phyloP scores from a whole-genome alignment of 495 filamentous ascomycete species.

The Hypoxylon rickii region DNA sequence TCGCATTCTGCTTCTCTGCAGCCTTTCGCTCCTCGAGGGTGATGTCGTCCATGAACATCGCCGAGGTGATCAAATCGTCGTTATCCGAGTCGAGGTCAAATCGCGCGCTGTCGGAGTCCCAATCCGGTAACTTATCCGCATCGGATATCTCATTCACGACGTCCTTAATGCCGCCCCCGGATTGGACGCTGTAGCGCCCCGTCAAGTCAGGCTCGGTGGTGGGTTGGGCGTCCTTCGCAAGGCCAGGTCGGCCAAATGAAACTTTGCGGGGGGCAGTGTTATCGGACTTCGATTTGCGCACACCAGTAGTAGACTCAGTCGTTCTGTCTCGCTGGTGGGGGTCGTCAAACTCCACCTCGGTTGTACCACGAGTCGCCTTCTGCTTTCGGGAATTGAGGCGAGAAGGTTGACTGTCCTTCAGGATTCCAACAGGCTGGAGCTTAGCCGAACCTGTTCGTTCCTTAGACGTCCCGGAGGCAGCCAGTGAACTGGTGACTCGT shows the following conservation, averaged over 20 bases:
- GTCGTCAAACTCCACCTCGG: constrained; percentile 11
- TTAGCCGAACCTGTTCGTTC: constrained; percentile 25
- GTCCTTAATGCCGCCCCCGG: constrained; percentile 42
- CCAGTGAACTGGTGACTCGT: constrained; percentile 28
- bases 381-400: constrained; percentile 30
- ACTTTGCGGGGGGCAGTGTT: constrained; percentile 23
- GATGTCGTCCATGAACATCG: constrained; percentile 62
- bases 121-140: constrained; percentile 33
- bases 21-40: constrained; percentile 45
- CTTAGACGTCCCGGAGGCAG: constrained; percentile 27
- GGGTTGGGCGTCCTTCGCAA: constrained; percentile 7
- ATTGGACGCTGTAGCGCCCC: constrained; percentile 49
- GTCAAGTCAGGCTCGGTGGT: constrained; percentile 33
- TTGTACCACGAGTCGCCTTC: constrained; percentile 3
- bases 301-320: neutral
- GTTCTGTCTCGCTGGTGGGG: constrained; percentile 7
- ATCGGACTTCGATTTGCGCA: constrained; percentile 22
- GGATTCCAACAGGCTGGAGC: constrained; percentile 42
- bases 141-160: constrained; percentile 32
- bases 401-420: constrained; percentile 52
- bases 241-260: constrained; percentile 18
- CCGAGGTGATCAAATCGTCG: constrained; percentile 77
- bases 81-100: constrained; percentile 31
- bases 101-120: constrained; percentile 40
- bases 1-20: constrained; percentile 29